Percentiles rank a stretch among this genome's conserved stretches.
phyloP scores from a whole-genome alignment of 306 rosid species.

The apple (Malus domestica) region DNA sequence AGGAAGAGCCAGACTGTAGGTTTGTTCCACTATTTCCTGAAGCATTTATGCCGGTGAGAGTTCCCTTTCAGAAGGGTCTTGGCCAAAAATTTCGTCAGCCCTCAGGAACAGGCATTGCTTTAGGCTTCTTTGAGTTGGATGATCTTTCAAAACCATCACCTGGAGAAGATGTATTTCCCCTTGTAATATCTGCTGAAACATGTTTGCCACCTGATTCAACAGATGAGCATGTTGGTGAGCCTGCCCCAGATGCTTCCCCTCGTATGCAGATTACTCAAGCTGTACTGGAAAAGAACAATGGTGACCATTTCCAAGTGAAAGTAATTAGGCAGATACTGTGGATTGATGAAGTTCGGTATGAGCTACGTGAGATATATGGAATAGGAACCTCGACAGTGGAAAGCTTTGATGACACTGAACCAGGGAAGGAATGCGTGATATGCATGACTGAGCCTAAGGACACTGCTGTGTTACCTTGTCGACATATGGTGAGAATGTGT shows the following conservation, averaged over 20 bases:
- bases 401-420: conserved; percentile 53
- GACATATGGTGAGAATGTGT: conserved; percentile 72
- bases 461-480: conserved; percentile 77
- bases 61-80: conserved; percentile 75
- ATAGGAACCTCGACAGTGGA: conserved; percentile 52
- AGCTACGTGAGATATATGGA: conserved; percentile 77
- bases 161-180: conserved; percentile 65
- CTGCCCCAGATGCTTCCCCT: conserved; percentile 34
- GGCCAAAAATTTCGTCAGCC: conserved; percentile 75
- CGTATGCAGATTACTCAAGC: conserved; percentile 75
- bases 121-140: conserved; percentile 78
- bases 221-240: conserved; percentile 31
- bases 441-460: conserved; percentile 94
- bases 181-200: conserved; percentile 76
- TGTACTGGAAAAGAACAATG: conserved; percentile 58
- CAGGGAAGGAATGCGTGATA: conserved; percentile 81
- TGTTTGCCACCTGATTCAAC: conserved; percentile 25
- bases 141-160: conserved; percentile 86
- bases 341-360: conserved; percentile 74
- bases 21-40: conserved; percentile 64
- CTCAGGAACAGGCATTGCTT: conserved; percentile 79
- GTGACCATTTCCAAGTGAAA: conserved; percentile 52
- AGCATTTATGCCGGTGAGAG: conserved; percentile 47
- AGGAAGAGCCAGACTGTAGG: conserved; percentile 71
- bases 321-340: conserved; percentile 71